Conservation (phyloP, 345 rosid species). For the Populus alba region DNA sequence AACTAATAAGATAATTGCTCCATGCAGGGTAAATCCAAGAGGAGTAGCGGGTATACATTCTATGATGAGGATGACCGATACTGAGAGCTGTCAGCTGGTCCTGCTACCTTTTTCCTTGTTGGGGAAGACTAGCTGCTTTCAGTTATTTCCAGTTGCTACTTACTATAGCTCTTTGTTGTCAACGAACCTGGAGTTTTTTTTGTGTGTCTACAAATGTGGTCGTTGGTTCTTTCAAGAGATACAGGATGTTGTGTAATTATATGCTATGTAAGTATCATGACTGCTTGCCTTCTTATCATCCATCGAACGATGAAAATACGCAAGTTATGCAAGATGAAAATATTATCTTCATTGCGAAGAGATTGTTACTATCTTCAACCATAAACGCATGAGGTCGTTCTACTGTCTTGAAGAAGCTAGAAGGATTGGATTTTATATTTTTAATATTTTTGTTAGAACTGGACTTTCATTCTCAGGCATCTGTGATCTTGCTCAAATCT, state of each 20-base stretch:
- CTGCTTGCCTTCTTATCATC: not conserved
- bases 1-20: not conserved
- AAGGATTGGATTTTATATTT: too few species aligned
- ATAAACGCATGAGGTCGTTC: too few species aligned
- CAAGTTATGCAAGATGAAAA: too few species aligned
- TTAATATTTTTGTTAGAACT: too few species aligned
- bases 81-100: not conserved
- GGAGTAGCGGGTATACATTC: conserved; percentile 14
- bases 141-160: too few species aligned
- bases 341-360: too few species aligned
- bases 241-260: not conserved
- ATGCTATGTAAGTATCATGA: conserved; percentile 15
- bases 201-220: not conserved
- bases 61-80: conserved; percentile 34
- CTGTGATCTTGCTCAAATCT: too few species aligned
- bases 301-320: not conserved
- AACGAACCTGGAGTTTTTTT: not conserved
- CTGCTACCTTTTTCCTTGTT: not conserved
- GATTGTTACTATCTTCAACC: too few species aligned
- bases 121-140: not conserved
- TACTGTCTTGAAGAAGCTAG: too few species aligned
- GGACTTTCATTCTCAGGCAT: too few species aligned
- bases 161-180: not conserved
- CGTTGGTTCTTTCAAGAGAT: conserved; percentile 1
- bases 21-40: conserved; percentile 60